Base-by-base conservation (phyloP, 164 flowering plant genomes). In the Macadamia tetraphylla region DNA sequence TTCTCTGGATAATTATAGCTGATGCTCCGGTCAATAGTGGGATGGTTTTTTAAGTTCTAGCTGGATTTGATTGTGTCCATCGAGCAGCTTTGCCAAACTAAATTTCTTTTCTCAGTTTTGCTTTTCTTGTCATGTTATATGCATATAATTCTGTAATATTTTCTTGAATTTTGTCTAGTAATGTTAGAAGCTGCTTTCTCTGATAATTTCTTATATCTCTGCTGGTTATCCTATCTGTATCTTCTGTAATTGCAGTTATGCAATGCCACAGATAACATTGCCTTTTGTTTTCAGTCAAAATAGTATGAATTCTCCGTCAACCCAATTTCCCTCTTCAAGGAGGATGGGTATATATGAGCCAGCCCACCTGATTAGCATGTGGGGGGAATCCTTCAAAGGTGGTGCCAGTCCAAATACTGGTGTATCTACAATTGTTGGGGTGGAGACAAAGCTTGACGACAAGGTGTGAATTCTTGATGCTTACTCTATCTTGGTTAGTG, bases 261-360 rank as follows among this genome's bases (percentile, higher is more conserved):
- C 17, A 40, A 60, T 55, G 48, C 60, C 65, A 62, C 66, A 66
- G 58, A 58, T 18, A 18, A 56, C 29, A 29, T 60, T 60, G 51
- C 51, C 51, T 60, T 63, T 43, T 58, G 17, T 73, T 59, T 43
- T 13, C 67, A 76, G 67, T 73, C 58, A 12, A 52, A 70, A 67
- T 73, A 84, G 63, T 70, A 90, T 90, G 97, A 88, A 82, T 71
- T 81, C 93, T 65, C 58, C 93, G 44, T 75, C 91, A 18, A 74
- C 90, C n/a, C 96, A 86, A 74, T 91, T 82, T 77, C 85, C 87
- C 30, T 68, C 88, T 60, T 70, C 92, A 29, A 80, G 92, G 74
- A 85, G 85, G 74, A 83, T 91, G 83, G 83, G 82, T 18, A 65
- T 88, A 17, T 90, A 85, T 64, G 96, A 90, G 60, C 86, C 91